These are phyloP conservation scores for Penicillium sp. DNA, from an alignment of 2,329 filamentous ascomycete species.

Conservation along the genomic window DNA sequence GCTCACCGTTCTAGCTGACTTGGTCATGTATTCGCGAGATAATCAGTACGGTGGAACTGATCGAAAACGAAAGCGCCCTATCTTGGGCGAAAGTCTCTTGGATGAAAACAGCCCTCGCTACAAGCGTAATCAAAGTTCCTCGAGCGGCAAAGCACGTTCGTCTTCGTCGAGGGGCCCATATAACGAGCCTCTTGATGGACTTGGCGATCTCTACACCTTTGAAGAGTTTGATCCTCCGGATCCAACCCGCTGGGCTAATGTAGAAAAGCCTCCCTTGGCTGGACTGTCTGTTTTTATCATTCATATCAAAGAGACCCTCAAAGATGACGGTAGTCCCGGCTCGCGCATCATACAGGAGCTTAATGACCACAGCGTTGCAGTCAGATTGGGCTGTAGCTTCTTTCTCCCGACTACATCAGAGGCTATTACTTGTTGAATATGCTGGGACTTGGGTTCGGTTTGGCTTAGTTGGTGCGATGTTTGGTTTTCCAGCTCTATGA, in stretches of 20 bases:
- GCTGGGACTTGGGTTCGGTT: background rate
- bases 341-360: conserved; percentile 72
- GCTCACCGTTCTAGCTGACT: conserved; percentile 67
- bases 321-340: conserved; percentile 65
- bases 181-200: background rate
- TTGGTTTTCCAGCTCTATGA: background rate
- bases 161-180: background rate
- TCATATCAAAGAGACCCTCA: conserved; percentile 84
- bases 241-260: conserved; percentile 15
- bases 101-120: conserved; percentile 30
- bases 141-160: background rate
- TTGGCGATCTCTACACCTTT: conserved; percentile 3
- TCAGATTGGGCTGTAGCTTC: conserved; percentile 76
- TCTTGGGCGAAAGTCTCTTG: conserved; percentile 9
- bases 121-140: conserved; percentile 19
- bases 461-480: background rate
- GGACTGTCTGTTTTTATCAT: conserved; percentile 84
- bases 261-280: conserved; percentile 53
- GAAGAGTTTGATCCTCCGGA: conserved; percentile 13
- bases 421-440: conserved; percentile 43
- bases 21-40: conserved; percentile 61
- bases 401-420: conserved; percentile 68
- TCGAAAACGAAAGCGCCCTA: conserved; percentile 44
- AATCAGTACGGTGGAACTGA: conserved; percentile 21
- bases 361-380: conserved; percentile 62